A percentile compares a stretch with the other conserved stretches of the same genome.
Evolutionary conservation across 2,329 filamentous ascomycete genomes (phyloP).

Genomic region (Hirsutella thompsonii): DNA sequence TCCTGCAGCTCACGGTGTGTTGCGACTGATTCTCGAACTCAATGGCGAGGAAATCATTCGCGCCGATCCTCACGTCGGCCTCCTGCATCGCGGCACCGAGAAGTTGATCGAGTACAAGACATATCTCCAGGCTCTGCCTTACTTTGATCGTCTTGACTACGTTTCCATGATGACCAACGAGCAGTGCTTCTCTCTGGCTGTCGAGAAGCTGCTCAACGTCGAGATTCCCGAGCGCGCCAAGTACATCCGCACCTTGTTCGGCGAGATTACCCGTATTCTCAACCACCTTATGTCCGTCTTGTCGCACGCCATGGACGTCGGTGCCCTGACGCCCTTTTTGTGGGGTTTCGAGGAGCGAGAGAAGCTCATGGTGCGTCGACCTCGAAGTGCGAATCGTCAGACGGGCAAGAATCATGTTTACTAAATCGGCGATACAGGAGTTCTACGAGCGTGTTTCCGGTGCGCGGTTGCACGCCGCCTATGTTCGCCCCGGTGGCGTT

Average conservation of each 20-base stretch:
- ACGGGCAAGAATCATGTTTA: no score
- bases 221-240: conserved; percentile 93
- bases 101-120: conserved; percentile 99
- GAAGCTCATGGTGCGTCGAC: conserved; percentile 88
- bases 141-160: conserved; percentile 98
- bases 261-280: conserved; percentile 81
- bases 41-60: conserved; percentile 96
- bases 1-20: conserved; percentile 93
- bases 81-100: conserved; percentile 94
- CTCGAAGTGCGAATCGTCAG: no score
- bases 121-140: conserved; percentile 93
- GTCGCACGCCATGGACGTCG: conserved; percentile 98
- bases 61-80: conserved; percentile 89
- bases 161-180: conserved; percentile 99
- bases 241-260: conserved; percentile 93
- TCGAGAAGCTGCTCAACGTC: conserved; percentile 95
- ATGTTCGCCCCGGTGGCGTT: conserved; percentile 91
- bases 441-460: conserved; percentile 99
- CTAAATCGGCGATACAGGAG: conserved; percentile 49
- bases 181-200: conserved; percentile 89
- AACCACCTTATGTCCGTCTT: conserved; percentile 98
- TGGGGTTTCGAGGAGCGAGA: conserved; percentile 99
- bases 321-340: conserved; percentile 92
- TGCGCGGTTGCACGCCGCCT: conserved; percentile 92
- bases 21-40: conserved; percentile 93